Evolutionary conservation across 179 eudicot species (phyloP).

Genomic region (Spinacia oleracea): DNA sequence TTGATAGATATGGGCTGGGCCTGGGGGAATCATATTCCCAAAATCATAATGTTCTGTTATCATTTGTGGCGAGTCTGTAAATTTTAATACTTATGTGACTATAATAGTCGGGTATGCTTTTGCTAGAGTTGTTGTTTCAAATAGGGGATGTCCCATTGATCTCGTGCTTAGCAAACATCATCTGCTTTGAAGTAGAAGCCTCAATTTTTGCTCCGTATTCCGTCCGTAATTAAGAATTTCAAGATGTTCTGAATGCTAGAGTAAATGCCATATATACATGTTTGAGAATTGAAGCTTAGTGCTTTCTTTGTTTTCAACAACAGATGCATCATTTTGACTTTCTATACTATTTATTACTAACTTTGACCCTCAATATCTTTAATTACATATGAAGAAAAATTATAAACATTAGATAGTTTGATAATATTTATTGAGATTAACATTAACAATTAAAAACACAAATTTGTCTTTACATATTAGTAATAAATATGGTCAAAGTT

Average conservation of each 20-base stretch:
- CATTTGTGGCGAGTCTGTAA: not conserved
- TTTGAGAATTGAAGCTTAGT: not conserved
- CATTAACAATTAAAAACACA: too few species aligned
- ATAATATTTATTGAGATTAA: too few species aligned
- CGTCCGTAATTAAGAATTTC: not conserved
- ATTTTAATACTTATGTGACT: not conserved
- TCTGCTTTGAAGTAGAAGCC: slow-evolving; percentile 4
- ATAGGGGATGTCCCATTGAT: not conserved
- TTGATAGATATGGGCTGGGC: not conserved
- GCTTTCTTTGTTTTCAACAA: too few species aligned
- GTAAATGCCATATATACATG: not conserved
- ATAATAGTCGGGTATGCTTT: not conserved
- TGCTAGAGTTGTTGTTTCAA: not conserved
- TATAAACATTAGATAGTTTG: too few species aligned
- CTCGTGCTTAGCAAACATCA: not conserved
- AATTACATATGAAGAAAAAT: too few species aligned
- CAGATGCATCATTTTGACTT: too few species aligned
- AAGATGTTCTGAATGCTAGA: not conserved
- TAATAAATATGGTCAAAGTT: too few species aligned
- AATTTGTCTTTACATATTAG: too few species aligned
- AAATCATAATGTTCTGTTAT: not conserved
- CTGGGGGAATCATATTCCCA: not conserved
- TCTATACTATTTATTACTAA: too few species aligned
- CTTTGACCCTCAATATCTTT: too few species aligned
- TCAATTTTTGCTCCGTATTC: not conserved